Evolutionary conservation across 2,329 filamentous ascomycete species (phyloP).

Genomic region (Hymenoscyphus fraxineus): DNA sequence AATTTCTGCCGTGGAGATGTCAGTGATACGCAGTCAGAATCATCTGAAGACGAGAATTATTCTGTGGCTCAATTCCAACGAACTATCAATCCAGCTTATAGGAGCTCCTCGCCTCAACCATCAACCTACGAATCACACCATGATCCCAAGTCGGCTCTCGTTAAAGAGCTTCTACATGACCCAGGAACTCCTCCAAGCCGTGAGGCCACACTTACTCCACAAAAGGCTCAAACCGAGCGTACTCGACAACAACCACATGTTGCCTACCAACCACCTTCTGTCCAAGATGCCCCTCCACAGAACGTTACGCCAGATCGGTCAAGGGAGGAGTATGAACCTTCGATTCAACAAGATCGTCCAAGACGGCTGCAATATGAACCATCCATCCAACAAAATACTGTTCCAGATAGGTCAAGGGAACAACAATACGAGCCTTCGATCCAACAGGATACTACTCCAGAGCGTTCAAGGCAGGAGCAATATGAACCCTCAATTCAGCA

Average conservation of each 20-base stretch:
- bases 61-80: constrained; percentile 94
- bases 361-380: constrained; percentile 18
- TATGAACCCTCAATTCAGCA: constrained; percentile 22
- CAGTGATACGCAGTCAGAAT: constrained; percentile 75
- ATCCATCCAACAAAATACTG: constrained; percentile 35
- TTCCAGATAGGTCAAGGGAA: constrained; percentile 24
- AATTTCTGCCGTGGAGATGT: constrained; percentile 93
- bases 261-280: constrained; percentile 18
- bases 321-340: not conserved
- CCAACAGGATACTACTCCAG: too few species aligned
- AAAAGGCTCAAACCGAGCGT: constrained; percentile 40
- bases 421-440: constrained; percentile 1
- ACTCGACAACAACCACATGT: constrained; percentile 21
- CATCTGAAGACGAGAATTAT: constrained; percentile 82
- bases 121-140: constrained; percentile 91
- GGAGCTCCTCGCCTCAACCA: constrained; percentile 92
- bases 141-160: constrained; percentile 72
- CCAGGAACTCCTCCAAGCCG: constrained; percentile 39
- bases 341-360: too few species aligned
- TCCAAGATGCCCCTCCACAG: constrained; percentile 49
- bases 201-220: constrained; percentile 50
- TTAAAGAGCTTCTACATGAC: constrained; percentile 62
- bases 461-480: constrained; percentile 7
- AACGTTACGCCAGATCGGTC: constrained; percentile 36
- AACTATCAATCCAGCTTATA: constrained; percentile 91